These are phyloP conservation scores for Alopecurus myosuroides DNA, from an alignment of 176 grass and related monocot species.

Conservation along the genomic window DNA sequence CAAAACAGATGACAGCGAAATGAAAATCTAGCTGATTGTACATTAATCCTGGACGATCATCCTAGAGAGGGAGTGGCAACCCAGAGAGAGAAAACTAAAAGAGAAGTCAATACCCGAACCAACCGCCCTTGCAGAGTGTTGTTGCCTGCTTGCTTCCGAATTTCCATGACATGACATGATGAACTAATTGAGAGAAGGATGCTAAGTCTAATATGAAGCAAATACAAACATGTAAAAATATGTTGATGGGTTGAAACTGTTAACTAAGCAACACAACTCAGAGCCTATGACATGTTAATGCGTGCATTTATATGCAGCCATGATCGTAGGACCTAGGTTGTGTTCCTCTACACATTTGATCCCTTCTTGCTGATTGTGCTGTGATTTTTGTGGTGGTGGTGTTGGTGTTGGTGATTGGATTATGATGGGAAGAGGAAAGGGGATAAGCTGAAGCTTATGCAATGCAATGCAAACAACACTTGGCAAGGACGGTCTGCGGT, in stretches of 20 bases:
- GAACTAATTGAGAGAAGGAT: background rate
- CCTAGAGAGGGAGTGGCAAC: conserved; percentile 42
- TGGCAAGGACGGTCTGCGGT: conserved; percentile 83
- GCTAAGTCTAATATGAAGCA: background rate
- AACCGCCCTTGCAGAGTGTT: conserved; percentile 75
- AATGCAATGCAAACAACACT: conserved; percentile 32
- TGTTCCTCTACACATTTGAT: conserved; percentile 1
- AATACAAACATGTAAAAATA: background rate
- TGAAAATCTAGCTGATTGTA: conserved; percentile 9
- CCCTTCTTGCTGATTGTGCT: background rate
- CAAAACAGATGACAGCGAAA: background rate
- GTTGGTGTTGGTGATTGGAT: conserved; percentile 9
- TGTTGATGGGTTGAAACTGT: background rate
- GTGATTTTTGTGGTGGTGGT: background rate
- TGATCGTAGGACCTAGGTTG: conserved; percentile 35
- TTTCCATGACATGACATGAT: background rate
- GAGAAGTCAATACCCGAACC: conserved; percentile 98
- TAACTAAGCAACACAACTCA: conserved; percentile 22
- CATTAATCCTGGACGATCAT: conserved; percentile 8
- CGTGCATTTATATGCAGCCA: conserved; percentile 14
- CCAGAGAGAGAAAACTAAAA: conserved; percentile 30
- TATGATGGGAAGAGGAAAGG: background rate
- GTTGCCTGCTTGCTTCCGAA: conserved; percentile 24
- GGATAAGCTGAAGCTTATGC: background rate
- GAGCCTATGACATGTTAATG: conserved; percentile 28